These are phyloP conservation scores for Triticum turgidum DNA, from an alignment of 176 grass and related monocot species.

Conservation along the genomic window DNA sequence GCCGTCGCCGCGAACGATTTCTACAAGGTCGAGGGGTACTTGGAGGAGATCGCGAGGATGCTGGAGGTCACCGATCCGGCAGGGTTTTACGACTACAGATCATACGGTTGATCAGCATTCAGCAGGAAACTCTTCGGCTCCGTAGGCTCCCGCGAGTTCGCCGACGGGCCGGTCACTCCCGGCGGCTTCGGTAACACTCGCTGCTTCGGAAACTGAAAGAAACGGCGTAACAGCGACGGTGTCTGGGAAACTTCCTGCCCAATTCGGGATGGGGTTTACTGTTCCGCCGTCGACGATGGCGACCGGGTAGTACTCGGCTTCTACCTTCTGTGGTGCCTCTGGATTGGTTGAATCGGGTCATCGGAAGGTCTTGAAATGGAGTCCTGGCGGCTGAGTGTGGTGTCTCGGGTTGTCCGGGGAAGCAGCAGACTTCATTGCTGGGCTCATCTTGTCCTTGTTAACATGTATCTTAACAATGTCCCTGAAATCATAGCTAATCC, in stretches of 20 bases:
- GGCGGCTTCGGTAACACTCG: too few species aligned
- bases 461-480: not conserved
- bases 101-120: slow-evolving; percentile 43
- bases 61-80: slow-evolving; percentile 44
- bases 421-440: too few species aligned
- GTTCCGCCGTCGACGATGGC: not conserved
- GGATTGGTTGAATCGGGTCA: not conserved
- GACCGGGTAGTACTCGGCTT: not conserved
- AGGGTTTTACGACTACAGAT: slow-evolving; percentile 50
- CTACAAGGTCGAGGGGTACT: slow-evolving; percentile 49
- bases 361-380: not conserved
- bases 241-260: not conserved
- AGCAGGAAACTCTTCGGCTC: too few species aligned
- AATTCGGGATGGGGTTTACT: not conserved
- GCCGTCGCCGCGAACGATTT: slow-evolving; percentile 12
- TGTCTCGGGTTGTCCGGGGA: not conserved
- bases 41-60: slow-evolving; percentile 70
- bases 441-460: too few species aligned
- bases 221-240: too few species aligned
- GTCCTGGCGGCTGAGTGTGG: not conserved
- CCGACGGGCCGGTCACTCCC: too few species aligned
- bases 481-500: too few species aligned
- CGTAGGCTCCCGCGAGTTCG: too few species aligned
- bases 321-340: not conserved
- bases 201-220: not conserved